Evolutionary conservation across 345 rosid species (phyloP).

Genomic region (Raphanus raphanistrum): DNA sequence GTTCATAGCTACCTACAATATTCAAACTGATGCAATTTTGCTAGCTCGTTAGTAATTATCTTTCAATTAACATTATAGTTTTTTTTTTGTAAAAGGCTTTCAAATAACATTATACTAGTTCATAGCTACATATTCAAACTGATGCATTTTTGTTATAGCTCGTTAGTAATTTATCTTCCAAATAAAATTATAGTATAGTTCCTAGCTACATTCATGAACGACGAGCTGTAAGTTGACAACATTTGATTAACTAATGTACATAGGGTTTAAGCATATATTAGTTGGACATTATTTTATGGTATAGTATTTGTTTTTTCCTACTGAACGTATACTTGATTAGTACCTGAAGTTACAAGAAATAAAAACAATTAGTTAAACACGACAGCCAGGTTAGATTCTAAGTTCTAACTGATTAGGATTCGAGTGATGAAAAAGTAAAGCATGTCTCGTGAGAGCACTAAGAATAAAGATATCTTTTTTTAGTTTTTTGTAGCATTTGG

Average conservation of each 20-base stretch:
- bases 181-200: not conserved
- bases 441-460: slow-evolving; percentile 37
- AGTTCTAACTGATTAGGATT: not conserved
- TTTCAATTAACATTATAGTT: too few relatives aligned
- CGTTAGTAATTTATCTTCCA: too few relatives aligned
- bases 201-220: not conserved
- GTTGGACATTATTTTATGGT: not conserved
- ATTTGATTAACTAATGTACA: not conserved
- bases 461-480: slow-evolving; percentile 18
- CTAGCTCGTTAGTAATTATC: too few relatives aligned
- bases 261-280: not conserved
- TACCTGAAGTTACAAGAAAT: slow-evolving; percentile 12
- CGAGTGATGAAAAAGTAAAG: slow-evolving; percentile 45
- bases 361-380: slow-evolving; percentile 3
- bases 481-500: not conserved
- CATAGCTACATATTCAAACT: too few relatives aligned
- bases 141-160: too few relatives aligned
- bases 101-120: not conserved
- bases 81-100: too few relatives aligned
- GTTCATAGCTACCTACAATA: not conserved
- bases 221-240: not conserved
- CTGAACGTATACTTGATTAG: slow-evolving; percentile 21
- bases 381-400: slow-evolving; percentile 30
- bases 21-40: too few relatives aligned
- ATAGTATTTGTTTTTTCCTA: not conserved